Conservation (phyloP, 2,329 filamentous ascomycete species). For the Colletotrichum tanaceti region DNA sequence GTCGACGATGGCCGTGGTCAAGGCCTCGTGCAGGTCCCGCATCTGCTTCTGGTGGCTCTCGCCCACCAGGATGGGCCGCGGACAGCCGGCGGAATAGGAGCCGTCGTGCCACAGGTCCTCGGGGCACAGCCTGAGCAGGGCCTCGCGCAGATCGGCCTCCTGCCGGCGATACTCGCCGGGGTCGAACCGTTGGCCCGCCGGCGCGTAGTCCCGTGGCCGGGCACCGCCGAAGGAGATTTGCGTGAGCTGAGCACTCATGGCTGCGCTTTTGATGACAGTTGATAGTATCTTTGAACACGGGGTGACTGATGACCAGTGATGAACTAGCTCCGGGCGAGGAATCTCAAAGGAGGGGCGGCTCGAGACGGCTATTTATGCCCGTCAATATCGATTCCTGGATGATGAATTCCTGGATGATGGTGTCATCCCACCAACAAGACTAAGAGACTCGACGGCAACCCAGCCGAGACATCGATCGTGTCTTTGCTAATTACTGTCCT, state of each 20-base stretch:
- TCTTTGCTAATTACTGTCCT: no score
- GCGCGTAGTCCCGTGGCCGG: neutral
- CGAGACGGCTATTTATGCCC: constrained; percentile 2
- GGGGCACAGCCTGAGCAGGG: constrained; percentile 43
- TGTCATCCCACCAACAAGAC: neutral
- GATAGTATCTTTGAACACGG: neutral
- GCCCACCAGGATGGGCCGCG: constrained; percentile 51
- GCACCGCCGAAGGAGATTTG: neutral
- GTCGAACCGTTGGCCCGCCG: neutral
- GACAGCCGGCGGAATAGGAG: constrained; percentile 46
- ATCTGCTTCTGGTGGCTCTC: constrained; percentile 48
- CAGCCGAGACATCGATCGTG: no score
- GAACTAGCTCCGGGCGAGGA: neutral
- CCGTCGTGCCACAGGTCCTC: constrained; percentile 47
- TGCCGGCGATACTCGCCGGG: neutral
- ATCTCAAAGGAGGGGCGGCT: neutral
- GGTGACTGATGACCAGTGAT: no score
- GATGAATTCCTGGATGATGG: no score
- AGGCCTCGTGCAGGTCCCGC: constrained; percentile 46
- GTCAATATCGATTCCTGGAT: neutral
- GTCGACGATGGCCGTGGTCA: constrained; percentile 49
- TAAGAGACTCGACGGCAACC: neutral
- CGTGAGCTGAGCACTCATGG: constrained; percentile 1
- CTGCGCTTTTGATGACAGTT: no score
- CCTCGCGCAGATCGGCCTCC: constrained; percentile 31